Evolutionary conservation across 129 eudicot genomes (phyloP), one percentile per base, ranked within the genome.

Genomic region (Erigeron canadensis): DNA sequence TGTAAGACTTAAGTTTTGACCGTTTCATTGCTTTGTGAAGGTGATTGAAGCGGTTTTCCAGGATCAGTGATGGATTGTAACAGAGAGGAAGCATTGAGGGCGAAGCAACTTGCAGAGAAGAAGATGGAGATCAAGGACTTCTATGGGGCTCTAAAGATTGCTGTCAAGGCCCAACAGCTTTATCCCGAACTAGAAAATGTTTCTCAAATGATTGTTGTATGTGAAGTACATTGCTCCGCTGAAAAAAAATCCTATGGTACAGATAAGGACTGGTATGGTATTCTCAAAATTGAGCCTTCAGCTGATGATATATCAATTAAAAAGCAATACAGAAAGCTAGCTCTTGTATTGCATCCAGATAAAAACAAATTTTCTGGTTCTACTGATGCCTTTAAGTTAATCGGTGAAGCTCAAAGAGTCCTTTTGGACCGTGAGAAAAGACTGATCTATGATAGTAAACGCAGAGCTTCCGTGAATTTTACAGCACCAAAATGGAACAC

Each of bases 261-360:
- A 15, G 86, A 88, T 16, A 82, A 77, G 56, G 95, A 88, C 67
- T 88, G 95, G 95, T 88, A 85, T 42, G 84, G 70, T 12, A 81
- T 88, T 56, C 88, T 85, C 23, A 75, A 85, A 50, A 2, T 85
- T 11, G 81, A 82, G 68, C 75, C 79, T 18, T 63, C 80, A 1
- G 86, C 88, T 46, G 95, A 88, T 48, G 95, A 85, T 46, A 43
- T 56, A 15, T 47, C 80, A n/a, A 88, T 85, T 43, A 85, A 70
- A 71, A 88, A 85, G 64, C 95, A 88, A 51, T 88, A 80, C 63
- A 65, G 90, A 8, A 87, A 85, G 71, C 77, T 84, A 71, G 90
- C 90, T 5, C 84, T 87, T 40, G 18, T 75, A 18, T 87, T 87
- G 44, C 95, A 87, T 80, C 95, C 95, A n/a, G 95, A 87, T 80